phyloP scores from a whole-genome alignment of 805 yeast species.

The Myxozyma nipponensis region DNA sequence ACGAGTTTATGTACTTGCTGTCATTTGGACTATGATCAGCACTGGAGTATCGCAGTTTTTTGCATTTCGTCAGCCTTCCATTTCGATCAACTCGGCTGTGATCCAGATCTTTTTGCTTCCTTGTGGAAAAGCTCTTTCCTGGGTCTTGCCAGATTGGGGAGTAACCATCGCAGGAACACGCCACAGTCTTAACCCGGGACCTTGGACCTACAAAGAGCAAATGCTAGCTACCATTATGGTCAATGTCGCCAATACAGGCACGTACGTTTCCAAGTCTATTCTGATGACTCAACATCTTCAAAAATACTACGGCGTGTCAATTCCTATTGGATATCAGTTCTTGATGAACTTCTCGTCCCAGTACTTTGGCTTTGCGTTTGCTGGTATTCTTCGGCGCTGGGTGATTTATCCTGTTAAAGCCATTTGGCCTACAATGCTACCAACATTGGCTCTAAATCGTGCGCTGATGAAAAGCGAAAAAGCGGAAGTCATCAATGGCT shows the following conservation, averaged over 20 bases:
- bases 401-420: constrained; percentile 62
- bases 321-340: constrained; percentile 48
- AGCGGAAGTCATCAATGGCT: constrained; percentile 54
- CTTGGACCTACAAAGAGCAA: constrained; percentile 62
- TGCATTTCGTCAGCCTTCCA: constrained; percentile 53
- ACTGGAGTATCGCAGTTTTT: constrained; percentile 42
- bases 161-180: constrained; percentile 39
- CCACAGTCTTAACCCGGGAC: constrained; percentile 52
- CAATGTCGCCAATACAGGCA: constrained; percentile 18
- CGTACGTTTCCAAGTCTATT: constrained; percentile 32
- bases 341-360: constrained; percentile 55
- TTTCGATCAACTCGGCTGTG: constrained; percentile 50
- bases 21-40: constrained; percentile 32
- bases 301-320: constrained; percentile 8
- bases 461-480: constrained; percentile 39
- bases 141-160: constrained; percentile 46
- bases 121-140: constrained; percentile 47
- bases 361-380: constrained; percentile 62
- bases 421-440: constrained; percentile 68
- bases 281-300: constrained; percentile 36
- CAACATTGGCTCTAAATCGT: constrained; percentile 54
- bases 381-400: constrained; percentile 57
- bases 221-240: constrained; percentile 50
- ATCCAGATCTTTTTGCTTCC: constrained; percentile 61
- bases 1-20: constrained; percentile 40